A percentile compares a stretch with the other conserved stretches of the same genome.
phyloP scores from a whole-genome alignment of 768 basidiomycete genomes.

The Macrolepiota dolichaula region DNA sequence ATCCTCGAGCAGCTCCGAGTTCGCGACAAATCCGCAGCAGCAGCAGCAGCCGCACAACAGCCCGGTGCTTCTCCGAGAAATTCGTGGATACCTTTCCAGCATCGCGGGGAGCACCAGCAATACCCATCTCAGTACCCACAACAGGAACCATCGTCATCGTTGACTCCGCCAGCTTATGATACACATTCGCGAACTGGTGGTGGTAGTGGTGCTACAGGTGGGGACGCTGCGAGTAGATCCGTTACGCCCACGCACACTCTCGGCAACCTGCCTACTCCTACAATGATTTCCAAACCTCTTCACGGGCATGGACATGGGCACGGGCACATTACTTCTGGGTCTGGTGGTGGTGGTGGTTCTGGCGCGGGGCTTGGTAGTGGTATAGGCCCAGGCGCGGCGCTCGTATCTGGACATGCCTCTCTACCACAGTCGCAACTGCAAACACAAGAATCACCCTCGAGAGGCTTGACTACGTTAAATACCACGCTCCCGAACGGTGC shows the following conservation, averaged over 20 bases:
- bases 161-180: conserved; percentile 7
- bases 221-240: neutral
- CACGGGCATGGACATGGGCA: conserved; percentile 2
- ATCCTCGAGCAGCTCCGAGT: conserved; percentile 63
- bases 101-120: conserved; percentile 21
- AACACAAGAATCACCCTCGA: neutral
- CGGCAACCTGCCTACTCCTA: neutral
- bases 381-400: neutral
- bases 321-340: neutral
- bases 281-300: neutral
- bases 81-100: conserved; percentile 42
- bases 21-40: conserved; percentile 41
- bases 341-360: neutral
- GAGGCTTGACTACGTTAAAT: neutral
- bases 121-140: too few relatives aligned
- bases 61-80: conserved; percentile 26
- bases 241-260: neutral
- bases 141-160: neutral
- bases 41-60: conserved; percentile 13
- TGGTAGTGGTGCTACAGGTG: neutral
- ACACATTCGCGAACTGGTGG: conserved; percentile 14
- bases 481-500: conserved; percentile 7
- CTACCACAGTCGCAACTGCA: neutral
- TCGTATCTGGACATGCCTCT: neutral
- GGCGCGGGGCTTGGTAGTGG: neutral